These are phyloP conservation scores for Moesziomyces sp. DNA, from an alignment of 1,284 basidiomycete species.

Conservation along the genomic window DNA sequence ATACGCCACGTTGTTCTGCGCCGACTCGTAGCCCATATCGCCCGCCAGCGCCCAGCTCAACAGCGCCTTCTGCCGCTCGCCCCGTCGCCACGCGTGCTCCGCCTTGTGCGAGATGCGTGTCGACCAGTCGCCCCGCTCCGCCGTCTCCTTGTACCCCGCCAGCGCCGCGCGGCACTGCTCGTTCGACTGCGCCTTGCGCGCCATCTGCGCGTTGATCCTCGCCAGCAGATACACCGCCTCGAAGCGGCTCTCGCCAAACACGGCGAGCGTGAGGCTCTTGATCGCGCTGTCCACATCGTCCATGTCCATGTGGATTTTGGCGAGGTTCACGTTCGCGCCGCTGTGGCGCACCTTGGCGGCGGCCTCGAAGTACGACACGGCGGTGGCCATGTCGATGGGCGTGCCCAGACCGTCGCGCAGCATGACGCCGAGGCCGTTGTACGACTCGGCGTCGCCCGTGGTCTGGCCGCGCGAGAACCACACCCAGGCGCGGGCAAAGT, in stretches of 20 bases:
- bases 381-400: constrained; percentile 70
- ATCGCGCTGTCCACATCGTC: constrained; percentile 37
- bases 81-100: constrained; percentile 61
- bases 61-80: constrained; percentile 52
- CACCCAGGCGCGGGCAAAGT: constrained; percentile 81
- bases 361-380: constrained; percentile 77
- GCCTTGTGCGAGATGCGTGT: constrained; percentile 61
- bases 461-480: constrained; percentile 88
- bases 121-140: constrained; percentile 63
- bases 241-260: constrained; percentile 40
- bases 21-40: constrained; percentile 86
- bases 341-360: constrained; percentile 76
- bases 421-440: constrained; percentile 90
- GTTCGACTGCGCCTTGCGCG: constrained; percentile 30
- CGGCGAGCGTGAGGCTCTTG: constrained; percentile 46
- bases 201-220: constrained; percentile 43
- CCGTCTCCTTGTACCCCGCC: constrained; percentile 52
- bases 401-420: constrained; percentile 87
- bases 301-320: constrained; percentile 75
- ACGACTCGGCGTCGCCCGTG: constrained; percentile 81
- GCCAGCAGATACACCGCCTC: constrained; percentile 55
- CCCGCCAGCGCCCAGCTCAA: constrained; percentile 83
- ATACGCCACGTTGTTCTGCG: constrained; percentile 95
- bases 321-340: constrained; percentile 90
- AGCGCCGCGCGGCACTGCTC: constrained; percentile 49